Conservation (phyloP, 192 early-diverging fungal genomes). For the Paraglomus brasilianum region DNA sequence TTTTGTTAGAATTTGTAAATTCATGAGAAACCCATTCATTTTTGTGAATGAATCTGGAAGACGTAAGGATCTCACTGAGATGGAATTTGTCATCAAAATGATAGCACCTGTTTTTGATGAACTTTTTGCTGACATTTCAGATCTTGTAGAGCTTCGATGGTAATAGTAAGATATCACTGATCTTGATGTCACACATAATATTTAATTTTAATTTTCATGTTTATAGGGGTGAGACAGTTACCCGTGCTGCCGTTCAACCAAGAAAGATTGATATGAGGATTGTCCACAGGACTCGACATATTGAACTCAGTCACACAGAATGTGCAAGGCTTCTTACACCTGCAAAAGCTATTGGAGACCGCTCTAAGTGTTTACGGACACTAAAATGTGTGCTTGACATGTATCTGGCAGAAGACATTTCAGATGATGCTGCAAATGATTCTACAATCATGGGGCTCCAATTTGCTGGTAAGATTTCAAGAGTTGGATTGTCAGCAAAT, state of each 20-base stretch:
- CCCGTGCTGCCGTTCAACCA: neutral
- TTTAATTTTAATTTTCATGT: no score
- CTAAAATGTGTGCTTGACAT: neutral
- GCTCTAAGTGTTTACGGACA: neutral
- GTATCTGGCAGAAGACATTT: neutral
- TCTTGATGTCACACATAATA: no score
- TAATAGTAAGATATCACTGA: no score
- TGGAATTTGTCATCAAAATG: slow-evolving; percentile 17
- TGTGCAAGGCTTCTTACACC: neutral
- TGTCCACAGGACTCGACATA: slow-evolving; percentile 8
- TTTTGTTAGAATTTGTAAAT: slow-evolving; percentile 10
- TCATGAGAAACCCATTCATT: neutral
- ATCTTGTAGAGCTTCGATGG: slow-evolving; percentile 20
- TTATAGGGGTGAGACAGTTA: slow-evolving; percentile 21
- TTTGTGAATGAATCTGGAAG: slow-evolving; percentile 12
- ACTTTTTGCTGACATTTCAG: slow-evolving; percentile 10
- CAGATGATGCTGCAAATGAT: neutral
- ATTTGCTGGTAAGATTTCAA: slow-evolving; percentile 15
- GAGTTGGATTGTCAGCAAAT: no score
- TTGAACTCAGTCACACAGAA: slow-evolving; percentile 14
- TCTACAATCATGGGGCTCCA: neutral
- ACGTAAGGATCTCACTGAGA: neutral
- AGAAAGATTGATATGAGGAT: slow-evolving; percentile 31
- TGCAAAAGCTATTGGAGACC: neutral
- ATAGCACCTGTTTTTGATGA: slow-evolving; percentile 3